Percentiles rank a stretch among this genome's conserved stretches.
Conservation (phyloP, 495 filamentous ascomycete genomes). For the Copromyces sp. region DNA sequence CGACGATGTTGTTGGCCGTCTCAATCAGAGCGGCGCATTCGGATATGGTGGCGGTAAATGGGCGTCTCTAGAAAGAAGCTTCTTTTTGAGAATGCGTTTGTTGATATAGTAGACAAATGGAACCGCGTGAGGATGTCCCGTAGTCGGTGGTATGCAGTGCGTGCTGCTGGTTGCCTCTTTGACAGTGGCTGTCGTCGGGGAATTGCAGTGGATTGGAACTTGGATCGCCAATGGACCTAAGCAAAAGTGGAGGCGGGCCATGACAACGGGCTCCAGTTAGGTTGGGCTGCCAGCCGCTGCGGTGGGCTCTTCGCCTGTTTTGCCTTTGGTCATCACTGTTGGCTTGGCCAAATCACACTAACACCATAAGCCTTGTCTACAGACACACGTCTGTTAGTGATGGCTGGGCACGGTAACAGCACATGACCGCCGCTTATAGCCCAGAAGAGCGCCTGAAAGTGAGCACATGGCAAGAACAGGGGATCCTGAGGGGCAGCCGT, state of each 20-base stretch:
- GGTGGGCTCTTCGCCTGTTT: not conserved
- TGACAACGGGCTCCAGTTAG: not conserved
- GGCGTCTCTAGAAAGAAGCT: not conserved
- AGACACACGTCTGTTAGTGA: not conserved
- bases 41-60: not conserved
- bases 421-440: not conserved
- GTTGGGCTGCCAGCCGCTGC: not conserved
- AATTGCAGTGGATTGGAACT: not conserved
- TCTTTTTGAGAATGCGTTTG: not conserved
- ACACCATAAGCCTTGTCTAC: not conserved
- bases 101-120: not conserved
- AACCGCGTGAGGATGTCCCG: not conserved
- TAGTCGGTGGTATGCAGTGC: not conserved
- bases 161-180: not conserved
- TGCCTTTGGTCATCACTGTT: not conserved
- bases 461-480: not conserved
- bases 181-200: not conserved
- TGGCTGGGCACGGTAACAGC: not conserved
- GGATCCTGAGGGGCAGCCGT: not conserved
- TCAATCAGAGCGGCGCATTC: not conserved
- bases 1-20: not conserved
- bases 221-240: not conserved
- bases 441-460: not conserved
- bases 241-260: not conserved
- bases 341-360: not conserved